Percentiles rank a stretch among this genome's conserved stretches.
Evolutionary conservation across 1,284 basidiomycete species (phyloP).

Genomic region (Termitomyces sp.): DNA sequence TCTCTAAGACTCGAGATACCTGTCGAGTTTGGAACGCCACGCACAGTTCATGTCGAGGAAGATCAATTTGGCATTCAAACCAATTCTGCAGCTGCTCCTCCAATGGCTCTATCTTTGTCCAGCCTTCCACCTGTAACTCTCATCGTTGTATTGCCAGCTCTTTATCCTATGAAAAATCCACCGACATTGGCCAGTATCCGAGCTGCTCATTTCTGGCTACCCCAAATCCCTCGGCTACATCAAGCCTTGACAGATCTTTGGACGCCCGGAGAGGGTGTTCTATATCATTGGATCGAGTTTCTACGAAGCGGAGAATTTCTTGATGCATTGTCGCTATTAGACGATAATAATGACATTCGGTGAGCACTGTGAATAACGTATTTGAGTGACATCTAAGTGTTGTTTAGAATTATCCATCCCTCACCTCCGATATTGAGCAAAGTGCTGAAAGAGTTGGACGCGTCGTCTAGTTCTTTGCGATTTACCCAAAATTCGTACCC

Average conservation of each 20-base stretch:
- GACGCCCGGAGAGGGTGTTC: constrained; percentile 51
- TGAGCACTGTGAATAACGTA: constrained; percentile 26
- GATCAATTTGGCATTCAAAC: constrained; percentile 12
- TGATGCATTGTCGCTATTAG: constrained; percentile 27
- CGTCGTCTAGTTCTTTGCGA: constrained; percentile 36
- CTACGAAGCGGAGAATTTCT: constrained; percentile 62
- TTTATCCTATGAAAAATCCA: constrained; percentile 50
- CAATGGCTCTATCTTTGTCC: constrained; percentile 27
- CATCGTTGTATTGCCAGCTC: constrained; percentile 46
- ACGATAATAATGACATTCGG: constrained; percentile 34
- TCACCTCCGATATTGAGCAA: constrained; percentile 47
- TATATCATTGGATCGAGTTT: constrained; percentile 69
- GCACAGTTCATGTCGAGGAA: constrained; percentile 31
- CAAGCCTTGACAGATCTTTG: constrained; percentile 46
- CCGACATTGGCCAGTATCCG: constrained; percentile 54
- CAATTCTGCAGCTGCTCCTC: constrained; percentile 12
- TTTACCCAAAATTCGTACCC: constrained; percentile 60
- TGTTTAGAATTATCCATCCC: constrained; percentile 47
- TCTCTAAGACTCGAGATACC: constrained; percentile 55
- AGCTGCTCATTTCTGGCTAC: constrained; percentile 57
- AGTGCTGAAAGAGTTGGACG: constrained; percentile 45
- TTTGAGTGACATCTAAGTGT: not conserved
- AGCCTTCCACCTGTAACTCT: constrained; percentile 61
- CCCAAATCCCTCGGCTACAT: constrained; percentile 33
- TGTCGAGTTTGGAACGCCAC: constrained; percentile 47